Conservation (phyloP, 306 rosid genomes). For the Cotoneaster glaucophyllus region DNA sequence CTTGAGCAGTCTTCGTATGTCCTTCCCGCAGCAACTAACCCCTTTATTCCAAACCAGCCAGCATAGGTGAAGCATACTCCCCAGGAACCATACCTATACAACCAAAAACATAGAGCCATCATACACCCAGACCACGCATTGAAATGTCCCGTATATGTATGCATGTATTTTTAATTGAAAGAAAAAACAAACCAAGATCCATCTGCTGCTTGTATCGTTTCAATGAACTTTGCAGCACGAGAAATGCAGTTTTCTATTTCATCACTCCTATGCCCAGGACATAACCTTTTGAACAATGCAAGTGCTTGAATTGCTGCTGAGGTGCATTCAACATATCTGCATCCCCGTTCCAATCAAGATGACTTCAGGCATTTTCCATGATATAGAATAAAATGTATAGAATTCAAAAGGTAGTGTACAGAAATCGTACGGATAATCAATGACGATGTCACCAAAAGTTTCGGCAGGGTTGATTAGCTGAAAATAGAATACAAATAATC, state of each 20-base stretch:
- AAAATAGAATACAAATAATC: not conserved
- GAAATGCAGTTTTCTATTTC: slow-evolving; percentile 21
- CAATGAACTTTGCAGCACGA: slow-evolving; percentile 31
- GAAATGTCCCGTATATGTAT: not conserved
- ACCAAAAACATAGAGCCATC: not conserved
- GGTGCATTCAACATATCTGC: slow-evolving; percentile 37
- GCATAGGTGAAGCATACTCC: slow-evolving; percentile 40
- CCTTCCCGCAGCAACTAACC: slow-evolving; percentile 34
- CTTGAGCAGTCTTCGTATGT: slow-evolving; percentile 19
- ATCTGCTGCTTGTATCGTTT: slow-evolving; percentile 25
- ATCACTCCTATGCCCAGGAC: slow-evolving; percentile 28
- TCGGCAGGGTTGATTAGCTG: slow-evolving; percentile 36
- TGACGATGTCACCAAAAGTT: slow-evolving; percentile 37
- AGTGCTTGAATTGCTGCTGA: slow-evolving; percentile 34
- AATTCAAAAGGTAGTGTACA: not conserved
- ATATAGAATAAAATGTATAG: not conserved
- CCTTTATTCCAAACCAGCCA: slow-evolving; percentile 38
- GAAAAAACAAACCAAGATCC: slow-evolving; percentile 34
- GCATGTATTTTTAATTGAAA: not conserved
- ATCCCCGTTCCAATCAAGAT: not conserved
- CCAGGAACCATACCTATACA: slow-evolving; percentile 35
- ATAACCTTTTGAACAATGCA: slow-evolving; percentile 15
- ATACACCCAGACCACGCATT: not conserved
- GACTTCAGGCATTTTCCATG: not conserved
- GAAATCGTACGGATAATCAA: slow-evolving; percentile 31